Evolutionary conservation across 1,139 yeast genomes (phyloP).

Genomic region (Magnusiomyces suaveolens): DNA sequence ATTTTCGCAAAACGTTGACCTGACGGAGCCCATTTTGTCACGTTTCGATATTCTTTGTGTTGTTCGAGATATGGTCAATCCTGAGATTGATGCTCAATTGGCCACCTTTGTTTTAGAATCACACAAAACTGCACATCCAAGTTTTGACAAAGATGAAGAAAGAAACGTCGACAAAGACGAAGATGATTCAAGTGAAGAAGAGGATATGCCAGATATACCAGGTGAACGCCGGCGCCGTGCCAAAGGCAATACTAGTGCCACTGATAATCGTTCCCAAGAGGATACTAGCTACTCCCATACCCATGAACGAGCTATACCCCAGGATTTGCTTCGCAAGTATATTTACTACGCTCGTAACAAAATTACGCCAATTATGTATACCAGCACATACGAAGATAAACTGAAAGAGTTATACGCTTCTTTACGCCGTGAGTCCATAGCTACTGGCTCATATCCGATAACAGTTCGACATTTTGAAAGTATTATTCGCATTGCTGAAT

Average conservation of each 20-base stretch:
- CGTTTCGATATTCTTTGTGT: slow-evolving; percentile 92
- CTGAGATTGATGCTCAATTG: slow-evolving; percentile 78
- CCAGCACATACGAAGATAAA: slow-evolving; percentile 80
- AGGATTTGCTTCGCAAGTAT: slow-evolving; percentile 73
- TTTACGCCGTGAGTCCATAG: slow-evolving; percentile 77
- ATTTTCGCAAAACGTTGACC: slow-evolving; percentile 89
- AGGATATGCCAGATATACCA: no score
- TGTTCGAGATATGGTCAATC: slow-evolving; percentile 84
- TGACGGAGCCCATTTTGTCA: slow-evolving; percentile 93
- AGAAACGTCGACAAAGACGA: slow-evolving; percentile 29
- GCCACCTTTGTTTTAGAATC: slow-evolving; percentile 87
- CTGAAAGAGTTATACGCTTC: slow-evolving; percentile 89
- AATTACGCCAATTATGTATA: slow-evolving; percentile 73
- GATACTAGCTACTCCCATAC: slow-evolving; percentile 35
- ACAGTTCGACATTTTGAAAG: slow-evolving; percentile 97
- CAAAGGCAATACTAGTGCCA: background rate
- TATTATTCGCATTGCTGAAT: slow-evolving; percentile 82
- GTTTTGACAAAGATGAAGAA: slow-evolving; percentile 31
- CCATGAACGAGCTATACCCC: slow-evolving; percentile 45
- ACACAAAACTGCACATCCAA: slow-evolving; percentile 84
- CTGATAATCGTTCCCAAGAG: slow-evolving; percentile 23
- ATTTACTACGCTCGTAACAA: slow-evolving; percentile 81
- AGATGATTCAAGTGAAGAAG: slow-evolving; percentile 20
- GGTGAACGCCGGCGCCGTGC: background rate
- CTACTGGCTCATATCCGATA: slow-evolving; percentile 93